A percentile compares a stretch with the other conserved stretches of the same genome.
Evolutionary conservation across 2,329 filamentous ascomycete species (phyloP).

Genomic region (Talaromyces funiculosus): DNA sequence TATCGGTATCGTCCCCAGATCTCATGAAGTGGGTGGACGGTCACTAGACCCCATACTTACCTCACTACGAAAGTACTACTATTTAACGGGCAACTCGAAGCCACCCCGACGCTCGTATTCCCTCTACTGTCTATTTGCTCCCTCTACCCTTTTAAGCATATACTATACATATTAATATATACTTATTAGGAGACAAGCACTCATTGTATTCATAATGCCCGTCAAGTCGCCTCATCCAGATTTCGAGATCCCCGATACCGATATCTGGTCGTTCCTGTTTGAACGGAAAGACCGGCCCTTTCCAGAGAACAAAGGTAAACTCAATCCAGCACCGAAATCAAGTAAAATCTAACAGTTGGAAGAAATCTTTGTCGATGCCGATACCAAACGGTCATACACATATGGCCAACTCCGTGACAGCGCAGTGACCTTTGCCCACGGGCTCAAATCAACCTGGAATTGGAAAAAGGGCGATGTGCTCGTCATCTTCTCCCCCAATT

Average conservation of each 20-base stretch:
- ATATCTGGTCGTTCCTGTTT: conserved; percentile 75
- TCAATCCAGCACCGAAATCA: not conserved
- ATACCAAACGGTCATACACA: conserved; percentile 64
- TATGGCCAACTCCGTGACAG: conserved; percentile 60
- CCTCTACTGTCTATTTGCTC: not conserved
- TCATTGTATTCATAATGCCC: conserved; percentile 55
- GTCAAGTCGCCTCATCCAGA: conserved; percentile 60
- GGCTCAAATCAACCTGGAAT: conserved; percentile 65
- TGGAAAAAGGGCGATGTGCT: conserved; percentile 83
- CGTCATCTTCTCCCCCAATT: conserved; percentile 77
- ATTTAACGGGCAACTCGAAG: not conserved
- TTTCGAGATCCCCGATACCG: conserved; percentile 65
- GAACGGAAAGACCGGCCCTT: conserved; percentile 61
- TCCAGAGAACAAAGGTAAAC: conserved; percentile 67
- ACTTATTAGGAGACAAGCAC: not conserved
- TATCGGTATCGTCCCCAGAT: not conserved
- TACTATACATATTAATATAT: not conserved
- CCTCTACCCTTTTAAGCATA: not conserved
- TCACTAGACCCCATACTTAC: too few relatives aligned
- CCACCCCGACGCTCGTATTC: not conserved
- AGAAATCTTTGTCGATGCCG: conserved; percentile 75
- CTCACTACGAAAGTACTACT: too few relatives aligned
- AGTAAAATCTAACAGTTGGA: not conserved
- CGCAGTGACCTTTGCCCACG: conserved; percentile 72
- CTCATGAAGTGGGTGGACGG: not conserved